These are phyloP conservation scores for Conticribra guillardii DNA, from an alignment of 108 stramenopile species.

Conservation along the genomic window DNA sequence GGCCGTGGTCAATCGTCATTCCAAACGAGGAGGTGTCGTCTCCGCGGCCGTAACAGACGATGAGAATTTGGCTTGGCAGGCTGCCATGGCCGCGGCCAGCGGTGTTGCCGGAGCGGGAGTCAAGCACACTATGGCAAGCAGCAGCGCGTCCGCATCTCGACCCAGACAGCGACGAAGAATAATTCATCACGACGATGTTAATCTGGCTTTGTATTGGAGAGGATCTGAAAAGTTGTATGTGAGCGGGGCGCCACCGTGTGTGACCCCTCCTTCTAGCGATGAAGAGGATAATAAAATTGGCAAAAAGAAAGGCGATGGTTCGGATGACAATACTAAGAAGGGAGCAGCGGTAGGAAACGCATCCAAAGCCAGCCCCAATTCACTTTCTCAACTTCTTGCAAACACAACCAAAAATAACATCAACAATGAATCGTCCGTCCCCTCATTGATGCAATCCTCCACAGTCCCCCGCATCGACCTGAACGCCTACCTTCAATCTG, in stretches of 20 bases:
- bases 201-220: constrained; percentile 79
- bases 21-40: constrained; percentile 61
- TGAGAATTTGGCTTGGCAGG: not conserved
- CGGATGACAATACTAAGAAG: no score
- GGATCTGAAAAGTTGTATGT: constrained; percentile 81
- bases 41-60: constrained; percentile 36
- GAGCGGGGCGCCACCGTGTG: constrained; percentile 51
- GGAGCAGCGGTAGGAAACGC: not conserved
- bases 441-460: constrained; percentile 22
- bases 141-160: not conserved
- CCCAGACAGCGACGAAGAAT: constrained; percentile 39
- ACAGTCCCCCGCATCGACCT: constrained; percentile 57
- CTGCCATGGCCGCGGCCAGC: not conserved
- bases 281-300: not conserved
- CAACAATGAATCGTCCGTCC: constrained; percentile 3
- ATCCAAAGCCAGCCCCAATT: not conserved
- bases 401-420: constrained; percentile 15
- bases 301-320: not conserved
- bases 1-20: constrained; percentile 74
- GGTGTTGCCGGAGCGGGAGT: constrained; percentile 3
- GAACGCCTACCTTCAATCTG: constrained; percentile 69
- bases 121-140: not conserved
- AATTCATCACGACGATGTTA: constrained; percentile 86
- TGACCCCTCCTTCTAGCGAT: constrained; percentile 11
- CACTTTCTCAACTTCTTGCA: constrained; percentile 8